Evolutionary conservation across 2,329 filamentous ascomycete species (phyloP), one percentile per base, ranked within the genome.

Genomic region (Beauveria asiatica): DNA sequence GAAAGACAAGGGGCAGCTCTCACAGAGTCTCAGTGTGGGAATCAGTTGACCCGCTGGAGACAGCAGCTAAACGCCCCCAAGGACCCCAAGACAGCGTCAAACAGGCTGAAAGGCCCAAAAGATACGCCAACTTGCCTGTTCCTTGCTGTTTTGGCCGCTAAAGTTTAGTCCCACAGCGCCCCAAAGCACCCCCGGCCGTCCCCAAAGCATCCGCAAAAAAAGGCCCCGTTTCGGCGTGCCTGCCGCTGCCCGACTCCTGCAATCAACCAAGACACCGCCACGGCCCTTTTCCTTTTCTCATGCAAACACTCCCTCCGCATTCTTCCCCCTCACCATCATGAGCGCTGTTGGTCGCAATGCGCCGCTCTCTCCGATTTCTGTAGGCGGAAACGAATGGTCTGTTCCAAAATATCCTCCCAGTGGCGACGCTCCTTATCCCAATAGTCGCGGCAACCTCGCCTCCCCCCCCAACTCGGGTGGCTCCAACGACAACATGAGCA

Each of bases 301-400:
- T 45, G 21, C 42, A 62, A 62, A 62, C 65, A 61, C 67, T 70
- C 66, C 72, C 73, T 59, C 60, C 60, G 62, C 59, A 57, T 55
- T 23, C 25, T n/a, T 63, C 65, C 61, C 57, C 62, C 61, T 61
- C 67, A 66, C 64, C 66, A 83, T 73, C 77, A 89, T 90, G 87
- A 89, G 70, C 72, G 69, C 70, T 69, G 66, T 66, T 64, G 82
- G 80, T 72, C 83, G 83, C 76, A 86, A 88, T 83, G 86, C 84
- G 76, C 87, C 87, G 71, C 80, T 92, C 73, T 92, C 90, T 71
- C 90, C 90, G 70, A 83, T 91, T 73, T 94, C 90, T 76, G 78
- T 89, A 80, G 87, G 88, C 73, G 90, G 87, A 73, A 92, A 86
- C 79, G 90, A 94, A 73, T 94, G 88, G 87, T 89, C 88, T 53